Evolutionary conservation across 2,329 filamentous ascomycete genomes (phyloP).

Genomic region (Macrophomina phaseolina): DNA sequence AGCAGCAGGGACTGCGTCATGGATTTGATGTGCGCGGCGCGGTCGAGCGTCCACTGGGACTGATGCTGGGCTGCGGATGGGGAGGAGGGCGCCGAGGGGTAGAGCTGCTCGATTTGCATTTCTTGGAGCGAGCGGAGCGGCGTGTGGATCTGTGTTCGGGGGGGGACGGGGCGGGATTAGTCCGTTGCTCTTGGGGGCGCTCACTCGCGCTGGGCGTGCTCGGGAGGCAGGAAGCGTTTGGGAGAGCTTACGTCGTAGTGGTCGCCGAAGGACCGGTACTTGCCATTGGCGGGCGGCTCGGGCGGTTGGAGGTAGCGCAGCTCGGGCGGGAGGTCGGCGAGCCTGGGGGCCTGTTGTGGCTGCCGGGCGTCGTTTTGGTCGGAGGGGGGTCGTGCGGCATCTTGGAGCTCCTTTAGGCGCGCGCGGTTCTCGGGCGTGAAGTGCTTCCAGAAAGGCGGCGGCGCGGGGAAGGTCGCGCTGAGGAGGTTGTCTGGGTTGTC

Average conservation of each 20-base stretch:
- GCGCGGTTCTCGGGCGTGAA: conserved; percentile 79
- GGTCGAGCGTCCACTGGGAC: conserved; percentile 58
- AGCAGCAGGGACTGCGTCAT: conserved; percentile 84
- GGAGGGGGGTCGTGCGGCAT: conserved; percentile 32
- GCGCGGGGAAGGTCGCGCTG: conserved; percentile 77
- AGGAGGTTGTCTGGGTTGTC: conserved; percentile 51
- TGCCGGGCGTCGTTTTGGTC: conserved; percentile 34
- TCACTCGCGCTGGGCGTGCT: no score
- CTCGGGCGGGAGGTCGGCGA: conserved; percentile 66
- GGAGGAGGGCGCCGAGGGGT: conserved; percentile 51
- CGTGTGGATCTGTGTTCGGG: conserved; percentile 55
- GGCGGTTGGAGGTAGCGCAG: conserved; percentile 83
- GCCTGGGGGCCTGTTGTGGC: not conserved
- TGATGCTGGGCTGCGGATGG: conserved; percentile 29
- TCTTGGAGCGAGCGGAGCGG: conserved; percentile 71
- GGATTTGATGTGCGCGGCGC: conserved; percentile 69
- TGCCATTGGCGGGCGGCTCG: conserved; percentile 70
- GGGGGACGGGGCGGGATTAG: no score
- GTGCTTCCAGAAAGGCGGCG: conserved; percentile 86
- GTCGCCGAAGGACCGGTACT: conserved; percentile 74
- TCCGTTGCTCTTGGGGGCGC: no score
- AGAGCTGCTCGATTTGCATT: conserved; percentile 74
- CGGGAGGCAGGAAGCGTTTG: not conserved
- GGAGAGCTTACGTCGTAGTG: conserved; percentile 18
- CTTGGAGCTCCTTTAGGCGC: conserved; percentile 60